phyloP scores from a whole-genome alignment of 2,329 filamentous ascomycete species.

The Cladosporium sp. region DNA sequence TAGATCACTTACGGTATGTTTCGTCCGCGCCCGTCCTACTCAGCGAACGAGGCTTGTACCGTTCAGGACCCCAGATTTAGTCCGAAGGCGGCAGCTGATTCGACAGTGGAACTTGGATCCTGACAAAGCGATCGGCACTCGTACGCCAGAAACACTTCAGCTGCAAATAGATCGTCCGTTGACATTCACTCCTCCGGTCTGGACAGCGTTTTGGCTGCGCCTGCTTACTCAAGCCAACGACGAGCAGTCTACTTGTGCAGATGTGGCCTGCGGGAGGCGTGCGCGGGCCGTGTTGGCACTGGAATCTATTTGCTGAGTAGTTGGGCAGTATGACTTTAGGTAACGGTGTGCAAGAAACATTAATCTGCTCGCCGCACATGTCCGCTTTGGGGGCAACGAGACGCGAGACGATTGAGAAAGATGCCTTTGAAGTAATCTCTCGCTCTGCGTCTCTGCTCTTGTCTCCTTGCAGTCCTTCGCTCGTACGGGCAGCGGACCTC shows the following conservation, averaged over 20 bases:
- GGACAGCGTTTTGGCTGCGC: background rate
- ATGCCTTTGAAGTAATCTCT: no score
- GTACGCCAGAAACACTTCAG: background rate
- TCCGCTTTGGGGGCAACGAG: no score
- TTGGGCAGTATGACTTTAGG: background rate
- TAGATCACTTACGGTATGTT: conserved; percentile 1
- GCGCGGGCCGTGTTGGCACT: background rate
- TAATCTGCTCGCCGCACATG: background rate
- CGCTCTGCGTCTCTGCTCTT: background rate
- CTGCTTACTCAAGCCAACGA: conserved; percentile 7
- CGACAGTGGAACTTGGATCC: background rate
- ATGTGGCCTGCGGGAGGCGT: background rate
- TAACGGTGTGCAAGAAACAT: background rate
- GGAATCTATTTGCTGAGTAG: background rate
- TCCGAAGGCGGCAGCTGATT: background rate
- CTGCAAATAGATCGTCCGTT: conserved; percentile 1
- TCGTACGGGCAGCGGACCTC: background rate
- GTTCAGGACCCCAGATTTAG: background rate
- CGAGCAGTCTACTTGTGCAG: background rate
- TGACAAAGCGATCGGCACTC: background rate
- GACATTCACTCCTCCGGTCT: background rate
- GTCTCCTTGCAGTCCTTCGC: background rate
- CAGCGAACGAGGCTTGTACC: background rate
- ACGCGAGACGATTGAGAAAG: no score
- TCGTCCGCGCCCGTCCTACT: background rate